A percentile compares a stretch with the other conserved stretches of the same genome.
phyloP scores from a whole-genome alignment of 495 filamentous ascomycete species.

The Cercophora scortea region DNA sequence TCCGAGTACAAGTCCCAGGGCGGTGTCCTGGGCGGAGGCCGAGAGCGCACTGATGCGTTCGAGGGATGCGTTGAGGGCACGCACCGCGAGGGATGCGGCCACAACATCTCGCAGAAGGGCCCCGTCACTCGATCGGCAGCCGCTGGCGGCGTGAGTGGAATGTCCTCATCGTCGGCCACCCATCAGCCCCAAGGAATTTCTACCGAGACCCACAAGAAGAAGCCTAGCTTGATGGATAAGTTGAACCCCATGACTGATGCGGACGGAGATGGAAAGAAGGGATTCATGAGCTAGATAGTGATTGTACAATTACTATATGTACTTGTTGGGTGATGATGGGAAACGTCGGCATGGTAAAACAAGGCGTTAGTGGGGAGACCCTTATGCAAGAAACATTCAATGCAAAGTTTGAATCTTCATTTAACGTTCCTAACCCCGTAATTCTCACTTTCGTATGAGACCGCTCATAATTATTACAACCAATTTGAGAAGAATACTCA shows the following conservation, averaged over 20 bases:
- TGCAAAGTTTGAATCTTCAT: too few species aligned
- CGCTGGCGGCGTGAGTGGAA: not conserved
- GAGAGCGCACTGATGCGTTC: conserved; percentile 48
- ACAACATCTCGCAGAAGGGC: conserved; percentile 3
- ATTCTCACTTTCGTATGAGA: too few species aligned
- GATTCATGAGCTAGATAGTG: not conserved
- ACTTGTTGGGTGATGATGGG: too few species aligned
- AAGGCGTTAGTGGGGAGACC: too few species aligned
- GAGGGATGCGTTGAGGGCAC: conserved; percentile 33
- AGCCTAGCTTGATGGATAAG: conserved; percentile 35
- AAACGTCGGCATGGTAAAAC: too few species aligned
- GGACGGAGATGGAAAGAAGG: conserved; percentile 2
- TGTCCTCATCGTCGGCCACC: not conserved
- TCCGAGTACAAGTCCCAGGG: conserved; percentile 52
- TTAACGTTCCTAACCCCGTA: too few species aligned
- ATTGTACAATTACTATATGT: not conserved
- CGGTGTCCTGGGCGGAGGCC: conserved; percentile 44
- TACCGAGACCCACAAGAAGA: conserved; percentile 7
- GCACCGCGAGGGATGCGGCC: not conserved
- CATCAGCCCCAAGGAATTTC: not conserved
- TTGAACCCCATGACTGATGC: conserved; percentile 36
- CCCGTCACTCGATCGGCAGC: conserved; percentile 2
- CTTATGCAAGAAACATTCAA: too few species aligned
- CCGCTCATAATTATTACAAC: too few species aligned
- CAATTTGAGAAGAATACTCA: too few species aligned